phyloP scores from a whole-genome alignment of 108 stramenopile genomes.

The Stephanodiscus triporus region DNA sequence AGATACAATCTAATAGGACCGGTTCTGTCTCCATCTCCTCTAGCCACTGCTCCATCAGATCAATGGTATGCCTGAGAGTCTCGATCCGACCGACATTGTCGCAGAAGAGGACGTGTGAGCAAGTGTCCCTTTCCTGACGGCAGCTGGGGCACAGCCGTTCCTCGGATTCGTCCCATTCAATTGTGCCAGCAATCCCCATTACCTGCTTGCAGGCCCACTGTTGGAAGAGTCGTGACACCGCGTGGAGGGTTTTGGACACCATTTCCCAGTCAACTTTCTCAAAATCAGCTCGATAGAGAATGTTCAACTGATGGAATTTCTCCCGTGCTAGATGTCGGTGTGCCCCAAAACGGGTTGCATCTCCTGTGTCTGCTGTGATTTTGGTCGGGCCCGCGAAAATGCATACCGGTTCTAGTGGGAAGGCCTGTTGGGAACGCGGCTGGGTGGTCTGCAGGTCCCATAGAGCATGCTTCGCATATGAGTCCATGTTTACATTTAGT shows the following conservation, averaged over 20 bases:
- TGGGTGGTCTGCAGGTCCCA: not conserved
- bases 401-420: conserved; percentile 24
- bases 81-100: too few species aligned
- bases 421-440: not conserved
- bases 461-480: not conserved
- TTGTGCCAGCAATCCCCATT: conserved; percentile 4
- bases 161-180: not conserved
- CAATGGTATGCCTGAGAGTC: too few species aligned
- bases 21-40: too few species aligned
- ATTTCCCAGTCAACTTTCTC: conserved; percentile 4
- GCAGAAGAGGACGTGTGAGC: too few species aligned
- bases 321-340: not conserved
- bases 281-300: not conserved
- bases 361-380: conserved; percentile 13
- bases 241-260: not conserved
- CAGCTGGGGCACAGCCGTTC: conserved; percentile 4
- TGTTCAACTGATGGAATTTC: not conserved
- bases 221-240: not conserved
- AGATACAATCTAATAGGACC: too few species aligned
- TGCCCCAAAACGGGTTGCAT: not conserved
- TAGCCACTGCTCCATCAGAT: too few species aligned
- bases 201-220: conserved; percentile 18
- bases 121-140: not conserved
- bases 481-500: conserved; percentile 8
- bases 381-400: conserved; percentile 7